Conservation (phyloP, 495 filamentous ascomycete genomes). For the Aspergillus mulundensis region DNA sequence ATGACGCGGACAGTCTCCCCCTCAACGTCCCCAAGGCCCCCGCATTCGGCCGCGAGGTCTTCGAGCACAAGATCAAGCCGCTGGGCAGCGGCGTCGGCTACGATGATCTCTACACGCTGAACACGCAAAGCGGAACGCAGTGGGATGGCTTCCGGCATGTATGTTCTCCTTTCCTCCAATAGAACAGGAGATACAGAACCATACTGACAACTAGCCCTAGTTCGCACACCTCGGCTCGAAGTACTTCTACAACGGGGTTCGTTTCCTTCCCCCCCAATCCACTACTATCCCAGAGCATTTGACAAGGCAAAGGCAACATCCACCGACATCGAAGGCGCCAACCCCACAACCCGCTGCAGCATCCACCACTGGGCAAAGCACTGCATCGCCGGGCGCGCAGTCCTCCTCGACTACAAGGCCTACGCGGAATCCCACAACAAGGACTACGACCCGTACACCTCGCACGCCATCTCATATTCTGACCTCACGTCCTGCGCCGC, state of each 20-base stretch:
- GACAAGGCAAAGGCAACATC: conserved; percentile 33
- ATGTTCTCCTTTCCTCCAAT: conserved; percentile 3
- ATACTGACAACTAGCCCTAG: conserved; percentile 12
- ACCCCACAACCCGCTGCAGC: conserved; percentile 45
- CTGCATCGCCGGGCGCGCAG: conserved; percentile 47
- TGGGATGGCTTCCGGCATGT: conserved; percentile 73
- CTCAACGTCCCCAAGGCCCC: conserved; percentile 48
- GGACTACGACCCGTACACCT: conserved; percentile 52
- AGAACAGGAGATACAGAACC: neutral
- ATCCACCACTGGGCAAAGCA: conserved; percentile 43
- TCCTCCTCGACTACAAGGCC: conserved; percentile 48
- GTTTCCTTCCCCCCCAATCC: neutral
- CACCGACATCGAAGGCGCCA: conserved; percentile 44
- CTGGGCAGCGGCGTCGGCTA: conserved; percentile 38
- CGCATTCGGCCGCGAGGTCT: conserved; percentile 47
- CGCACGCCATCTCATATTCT: conserved; percentile 55
- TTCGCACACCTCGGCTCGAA: conserved; percentile 40
- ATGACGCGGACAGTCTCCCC: conserved; percentile 42
- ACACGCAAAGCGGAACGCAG: conserved; percentile 69
- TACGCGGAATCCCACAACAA: conserved; percentile 39
- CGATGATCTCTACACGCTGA: conserved; percentile 62
- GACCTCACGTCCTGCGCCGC: conserved; percentile 56
- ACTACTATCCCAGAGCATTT: neutral
- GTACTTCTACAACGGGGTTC: conserved; percentile 50
- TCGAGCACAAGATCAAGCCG: conserved; percentile 50